Base-by-base conservation (phyloP, 1,284 basidiomycete genomes). In the Sanghuangporus baumii region DNA sequence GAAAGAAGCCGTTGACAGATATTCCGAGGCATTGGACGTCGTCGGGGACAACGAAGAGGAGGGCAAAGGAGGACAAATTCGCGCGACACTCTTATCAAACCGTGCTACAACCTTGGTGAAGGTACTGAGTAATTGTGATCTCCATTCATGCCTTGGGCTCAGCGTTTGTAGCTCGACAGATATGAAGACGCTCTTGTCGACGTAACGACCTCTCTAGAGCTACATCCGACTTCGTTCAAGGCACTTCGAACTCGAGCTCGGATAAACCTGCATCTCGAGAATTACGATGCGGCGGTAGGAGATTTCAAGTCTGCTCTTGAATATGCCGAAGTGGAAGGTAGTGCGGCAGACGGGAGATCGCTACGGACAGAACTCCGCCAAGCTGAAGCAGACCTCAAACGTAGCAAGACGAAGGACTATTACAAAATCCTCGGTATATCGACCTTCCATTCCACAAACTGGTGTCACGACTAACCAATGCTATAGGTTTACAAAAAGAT, bases 371-470 rank as follows among this genome's bases (percentile, higher is more conserved):
- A 96, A 71, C 76, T 91, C 47, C 85, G 82, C 73, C 89, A 91
- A 72, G 91, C 91, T 0, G 89, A 93, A 73, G 81, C 82, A 4
- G 85, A 82, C 60, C 76, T 93, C 65, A 93, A 93, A 79, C 77
- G 87, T 67, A 91, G 88, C 74, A 93, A 93, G 77, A 87, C 88
- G 57, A 93, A 93, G 74, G 91, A 93, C 69, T 91, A 91, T 70
- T 91, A 91, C 74, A 91, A 89, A 75, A 88, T 90, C 68, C 76
- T 91, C 20, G 87, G 75, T 74, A 51, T 16, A 18, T n/a, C 16
- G 69, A 59, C 2, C 16, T 46, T 40, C 23, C 6, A 50, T 8
- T 59, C 43, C 20, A 57, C 20, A 16, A 51, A 18, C 62, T 12
- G 55, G 6, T 31, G 14, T 16, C 16, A 47, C 14, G 14, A n/a